Conservation (phyloP, 306 rosid species). For the Pyrus bretschneideri region DNA sequence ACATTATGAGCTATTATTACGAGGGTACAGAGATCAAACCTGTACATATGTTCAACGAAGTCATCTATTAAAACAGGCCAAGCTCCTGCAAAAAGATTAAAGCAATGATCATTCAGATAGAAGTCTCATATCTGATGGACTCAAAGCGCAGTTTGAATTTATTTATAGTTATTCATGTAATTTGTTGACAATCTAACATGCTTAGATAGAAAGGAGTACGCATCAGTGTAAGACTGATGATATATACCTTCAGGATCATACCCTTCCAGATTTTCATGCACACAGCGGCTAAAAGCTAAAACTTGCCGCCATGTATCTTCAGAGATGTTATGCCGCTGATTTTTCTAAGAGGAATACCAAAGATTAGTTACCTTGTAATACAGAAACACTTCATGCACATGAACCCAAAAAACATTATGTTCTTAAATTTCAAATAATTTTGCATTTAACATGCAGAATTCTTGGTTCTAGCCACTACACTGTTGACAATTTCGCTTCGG, state of each 20-base stretch:
- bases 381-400: not conserved
- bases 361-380: constrained; percentile 26
- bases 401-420: not conserved
- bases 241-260: constrained; percentile 93
- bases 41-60: constrained; percentile 92
- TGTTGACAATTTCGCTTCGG: not conserved
- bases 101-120: constrained; percentile 1
- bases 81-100: constrained; percentile 61
- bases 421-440: not conserved
- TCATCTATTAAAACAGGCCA: constrained; percentile 98
- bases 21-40: constrained; percentile 48
- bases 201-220: not conserved
- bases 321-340: constrained; percentile 87
- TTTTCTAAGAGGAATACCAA: constrained; percentile 49
- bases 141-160: not conserved
- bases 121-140: not conserved
- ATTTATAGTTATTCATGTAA: too few relatives aligned
- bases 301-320: constrained; percentile 99
- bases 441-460: not conserved
- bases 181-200: not conserved
- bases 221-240: not conserved
- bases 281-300: constrained; percentile 86
- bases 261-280: constrained; percentile 77
- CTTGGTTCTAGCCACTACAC: too few relatives aligned
- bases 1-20: not conserved